phyloP scores from a whole-genome alignment of 2,329 filamentous ascomycete genomes.

The Xenoacremonium recifei region DNA sequence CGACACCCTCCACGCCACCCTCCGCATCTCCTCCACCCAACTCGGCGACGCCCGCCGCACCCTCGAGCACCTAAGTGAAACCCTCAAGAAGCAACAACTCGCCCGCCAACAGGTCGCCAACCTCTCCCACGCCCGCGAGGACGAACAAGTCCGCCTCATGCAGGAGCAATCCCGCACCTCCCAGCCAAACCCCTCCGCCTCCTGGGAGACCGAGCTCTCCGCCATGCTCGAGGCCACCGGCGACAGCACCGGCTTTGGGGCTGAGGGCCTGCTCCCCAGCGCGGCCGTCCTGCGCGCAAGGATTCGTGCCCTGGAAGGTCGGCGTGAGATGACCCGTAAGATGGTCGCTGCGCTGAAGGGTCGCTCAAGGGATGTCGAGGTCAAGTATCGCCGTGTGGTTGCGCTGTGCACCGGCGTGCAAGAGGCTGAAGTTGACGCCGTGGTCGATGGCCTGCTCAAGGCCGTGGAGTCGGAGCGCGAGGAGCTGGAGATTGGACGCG shows the following conservation, averaged over 20 bases:
- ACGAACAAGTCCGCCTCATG: slow-evolving; percentile 57
- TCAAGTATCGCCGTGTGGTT: slow-evolving; percentile 86
- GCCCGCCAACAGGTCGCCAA: slow-evolving; percentile 73
- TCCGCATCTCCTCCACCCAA: slow-evolving; percentile 76
- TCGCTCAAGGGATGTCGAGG: slow-evolving; percentile 78
- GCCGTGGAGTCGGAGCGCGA: slow-evolving; percentile 86
- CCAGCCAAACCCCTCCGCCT: slow-evolving; percentile 43
- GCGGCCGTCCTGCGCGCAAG: slow-evolving; percentile 63
- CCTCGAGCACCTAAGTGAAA: slow-evolving; percentile 68
- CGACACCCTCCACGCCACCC: slow-evolving; percentile 75
- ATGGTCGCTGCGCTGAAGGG: slow-evolving; percentile 71
- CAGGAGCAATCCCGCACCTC: slow-evolving; percentile 40
- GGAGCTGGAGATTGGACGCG: slow-evolving; percentile 72
- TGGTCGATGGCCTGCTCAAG: slow-evolving; percentile 75
- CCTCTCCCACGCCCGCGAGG: slow-evolving; percentile 69
- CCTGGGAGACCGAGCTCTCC: slow-evolving; percentile 55
- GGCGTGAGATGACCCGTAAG: slow-evolving; percentile 65
- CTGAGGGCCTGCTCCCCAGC: slow-evolving; percentile 52
- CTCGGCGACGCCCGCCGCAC: slow-evolving; percentile 74
- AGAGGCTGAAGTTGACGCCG: slow-evolving; percentile 75
- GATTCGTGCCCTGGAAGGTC: slow-evolving; percentile 66
- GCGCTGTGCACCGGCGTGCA: slow-evolving; percentile 79
- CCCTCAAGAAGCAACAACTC: slow-evolving; percentile 63
- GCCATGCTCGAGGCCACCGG: slow-evolving; percentile 45
- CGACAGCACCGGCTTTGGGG: slow-evolving; percentile 37